Evolutionary conservation across 2,329 filamentous ascomycete species (phyloP).

Genomic region (Penicillium sumatraense): DNA sequence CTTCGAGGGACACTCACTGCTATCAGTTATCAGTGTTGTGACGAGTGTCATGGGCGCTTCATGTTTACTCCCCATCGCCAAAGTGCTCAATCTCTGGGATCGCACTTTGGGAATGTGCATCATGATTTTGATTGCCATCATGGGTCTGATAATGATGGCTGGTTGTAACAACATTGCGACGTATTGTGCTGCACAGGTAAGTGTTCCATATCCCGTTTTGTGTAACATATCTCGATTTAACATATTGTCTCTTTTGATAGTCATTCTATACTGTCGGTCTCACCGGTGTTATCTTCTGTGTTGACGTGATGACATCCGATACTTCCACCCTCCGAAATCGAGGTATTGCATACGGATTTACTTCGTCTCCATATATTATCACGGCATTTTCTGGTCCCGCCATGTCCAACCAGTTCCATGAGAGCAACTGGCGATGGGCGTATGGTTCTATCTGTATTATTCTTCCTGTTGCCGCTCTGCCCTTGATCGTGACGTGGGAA

Average conservation of each 20-base stretch:
- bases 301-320: conserved; percentile 66
- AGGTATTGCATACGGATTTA: conserved; percentile 63
- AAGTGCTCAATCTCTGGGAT: conserved; percentile 66
- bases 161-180: conserved; percentile 62
- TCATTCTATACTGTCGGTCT: conserved; percentile 62
- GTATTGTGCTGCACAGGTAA: conserved; percentile 62
- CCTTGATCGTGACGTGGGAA: conserved; percentile 59
- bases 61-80: conserved; percentile 63
- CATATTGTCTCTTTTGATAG: conserved; percentile 22
- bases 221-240: conserved; percentile 12
- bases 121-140: conserved; percentile 51
- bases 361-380: conserved; percentile 60
- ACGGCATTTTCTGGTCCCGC: conserved; percentile 62
- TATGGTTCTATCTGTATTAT: conserved; percentile 67
- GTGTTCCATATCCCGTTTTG: conserved; percentile 22
- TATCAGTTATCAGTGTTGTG: conserved; percentile 60
- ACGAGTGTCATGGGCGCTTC: conserved; percentile 61
- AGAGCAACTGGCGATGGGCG: conserved; percentile 65
- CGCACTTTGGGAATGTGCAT: conserved; percentile 61
- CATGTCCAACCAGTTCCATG: conserved; percentile 57
- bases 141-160: conserved; percentile 65
- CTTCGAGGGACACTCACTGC: conserved; percentile 59
- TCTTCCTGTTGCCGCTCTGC: conserved; percentile 59
- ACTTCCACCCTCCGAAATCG: conserved; percentile 64
- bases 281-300: conserved; percentile 60